Evolutionary conservation across 345 rosid genomes (phyloP), one percentile per base, ranked within the genome.

Genomic region (Citrus mangshanensis): DNA sequence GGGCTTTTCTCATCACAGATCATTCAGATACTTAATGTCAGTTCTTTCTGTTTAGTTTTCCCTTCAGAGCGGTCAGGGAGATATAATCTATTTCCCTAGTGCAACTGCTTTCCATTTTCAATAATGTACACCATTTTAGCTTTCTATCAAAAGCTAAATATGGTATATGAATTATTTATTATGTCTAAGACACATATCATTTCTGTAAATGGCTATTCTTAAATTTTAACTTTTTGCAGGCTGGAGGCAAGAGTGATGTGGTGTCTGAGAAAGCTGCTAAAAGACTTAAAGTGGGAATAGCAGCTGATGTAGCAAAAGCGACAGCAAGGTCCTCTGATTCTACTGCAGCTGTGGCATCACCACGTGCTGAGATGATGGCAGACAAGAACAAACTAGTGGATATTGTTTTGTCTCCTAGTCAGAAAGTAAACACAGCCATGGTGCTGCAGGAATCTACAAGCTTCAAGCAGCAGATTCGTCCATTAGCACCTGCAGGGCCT

Each of bases 181-280:
- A 6, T 62, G 38, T 73, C 55, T 19, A 27, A 18, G 27, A 5
- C 37, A 66, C 59, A 38, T 37, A 3, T 12, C 65, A 51, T 70
- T 42, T 79, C 67, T 81, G 46, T 74, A 54, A 34, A 73, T 18
- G 32, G 69, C 62, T 75, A 28, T 79, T 73, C 76, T 76, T 74
- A 40, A 40, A 73, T 68, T 79, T 78, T 42, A 72, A 67, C 70
- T 49, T 79, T 79, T 77, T 89, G 89, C 90, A 96, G 99, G 88
- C 92, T 85, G 97, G 89, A 78, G 86, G 80, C 78, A 95, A 93
- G 79, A 84, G 89, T 62, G 97, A 93, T 67, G 83, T 83, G 76
- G 77, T 54, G 37, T 78, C 84, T 25, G 98, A 91, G 85, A 94
- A 88, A 75, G 86, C 87, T 70, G 84, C 89, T 30, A 96, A 91